Conservation (phyloP, 805 yeast genomes). For the Wickerhamiella occidentalis region DNA sequence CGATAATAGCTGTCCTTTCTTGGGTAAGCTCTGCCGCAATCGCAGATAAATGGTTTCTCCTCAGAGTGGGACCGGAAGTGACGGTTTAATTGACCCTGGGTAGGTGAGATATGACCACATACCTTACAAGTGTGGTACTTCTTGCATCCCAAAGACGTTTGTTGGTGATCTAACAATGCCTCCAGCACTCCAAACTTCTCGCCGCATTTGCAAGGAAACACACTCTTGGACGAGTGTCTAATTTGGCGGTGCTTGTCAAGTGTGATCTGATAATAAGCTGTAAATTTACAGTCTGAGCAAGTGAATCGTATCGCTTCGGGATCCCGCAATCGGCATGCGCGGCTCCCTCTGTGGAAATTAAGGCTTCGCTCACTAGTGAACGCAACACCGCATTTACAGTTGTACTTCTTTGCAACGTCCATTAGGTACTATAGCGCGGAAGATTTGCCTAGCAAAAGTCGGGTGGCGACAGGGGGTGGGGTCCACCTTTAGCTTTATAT, state of each 20-base stretch:
- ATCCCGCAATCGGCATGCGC: slow-evolving; percentile 13
- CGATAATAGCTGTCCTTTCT: slow-evolving; percentile 42
- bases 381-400: slow-evolving; percentile 11
- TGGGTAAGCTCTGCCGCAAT: slow-evolving; percentile 84
- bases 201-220: slow-evolving; percentile 12
- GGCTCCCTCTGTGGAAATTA: slow-evolving; percentile 11
- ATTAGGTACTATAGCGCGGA: not conserved
- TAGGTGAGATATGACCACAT: slow-evolving; percentile 12
- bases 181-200: slow-evolving; percentile 5
- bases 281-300: slow-evolving; percentile 12
- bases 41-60: slow-evolving; percentile 51
- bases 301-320: slow-evolving; percentile 9
- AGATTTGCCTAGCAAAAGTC: too few relatives aligned
- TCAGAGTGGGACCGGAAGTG: slow-evolving; percentile 76
- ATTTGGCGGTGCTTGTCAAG: slow-evolving; percentile 11
- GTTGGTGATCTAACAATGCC: slow-evolving; percentile 9
- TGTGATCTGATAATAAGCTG: slow-evolving; percentile 10
- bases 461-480: too few relatives aligned
- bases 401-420: slow-evolving; percentile 3
- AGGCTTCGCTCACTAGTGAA: slow-evolving; percentile 11
- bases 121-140: slow-evolving; percentile 11
- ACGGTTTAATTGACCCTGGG: slow-evolving; percentile 29
- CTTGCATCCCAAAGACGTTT: not conserved
- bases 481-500: not conserved
- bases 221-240: slow-evolving; percentile 6